Base-by-base conservation (phyloP, 805 yeast genomes). In the Naumovozyma baii region DNA sequence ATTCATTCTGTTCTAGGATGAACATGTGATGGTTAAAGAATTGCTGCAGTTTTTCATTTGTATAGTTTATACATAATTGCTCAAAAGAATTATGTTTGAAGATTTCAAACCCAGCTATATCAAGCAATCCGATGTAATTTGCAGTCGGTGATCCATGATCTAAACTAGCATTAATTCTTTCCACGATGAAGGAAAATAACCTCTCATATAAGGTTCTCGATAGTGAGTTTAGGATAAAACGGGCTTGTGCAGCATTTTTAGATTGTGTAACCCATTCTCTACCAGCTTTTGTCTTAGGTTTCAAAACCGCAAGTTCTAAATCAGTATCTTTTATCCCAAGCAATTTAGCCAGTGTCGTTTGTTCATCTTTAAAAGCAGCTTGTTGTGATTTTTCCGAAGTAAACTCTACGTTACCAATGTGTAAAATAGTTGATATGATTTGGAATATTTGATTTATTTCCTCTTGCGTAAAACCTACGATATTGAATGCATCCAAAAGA, bases 11-110 rank as follows among this genome's bases (percentile, higher is more conserved):
- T 58, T 92, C 99, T 44, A 92, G 74, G 53, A 92, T 88, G 74
- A 92, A 92, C 63, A 92, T 96, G 58, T 92, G 96, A 65, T 88
- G 96, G 55, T 90, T 92, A 67, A 92, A 92, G 61, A 92, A 96
- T 61, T 92, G 98, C 61, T 92, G 98, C 46, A 92, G 72, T 62
- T 90, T 92, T 65, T 92, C 98, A 63, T 90, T 90, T 35, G 97
- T 96, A 61, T 88, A 92, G 59, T 90, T 90, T 63, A 90, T 90
- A 64, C 98, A 90, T 56, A 92, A 80, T 62, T 92, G 98, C 63
- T 92, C 98, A 54, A 92, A 92, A 1, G 96, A 88, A 63, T 92
- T 92, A 50, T 76, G 76, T 49, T 84, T 83, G 61, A 92, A 92
- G 56, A 92, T 96, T 65, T 92, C 98, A 60, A 92, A 92, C 9